phyloP scores from a whole-genome alignment of 495 filamentous ascomycete species.

The Trichoderma parareesei region DNA sequence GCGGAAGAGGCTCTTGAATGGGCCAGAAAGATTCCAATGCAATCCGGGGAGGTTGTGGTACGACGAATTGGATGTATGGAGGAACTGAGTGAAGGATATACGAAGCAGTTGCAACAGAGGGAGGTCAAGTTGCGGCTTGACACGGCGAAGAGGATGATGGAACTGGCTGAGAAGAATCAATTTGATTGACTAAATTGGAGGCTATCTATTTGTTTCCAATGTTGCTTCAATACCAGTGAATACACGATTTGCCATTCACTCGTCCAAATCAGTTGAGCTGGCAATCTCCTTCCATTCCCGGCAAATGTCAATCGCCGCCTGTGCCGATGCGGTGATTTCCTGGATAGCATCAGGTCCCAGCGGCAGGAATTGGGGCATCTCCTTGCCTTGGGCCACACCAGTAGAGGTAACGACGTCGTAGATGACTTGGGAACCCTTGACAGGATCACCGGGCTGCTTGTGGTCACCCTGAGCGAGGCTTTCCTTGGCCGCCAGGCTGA shows the following conservation, averaged over 20 bases:
- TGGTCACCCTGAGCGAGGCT: neutral
- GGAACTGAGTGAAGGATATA: no score
- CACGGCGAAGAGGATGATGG: no score
- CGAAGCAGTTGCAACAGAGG: no score
- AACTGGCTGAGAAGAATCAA: neutral
- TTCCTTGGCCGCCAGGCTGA: neutral
- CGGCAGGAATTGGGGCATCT: neutral
- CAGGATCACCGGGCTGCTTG: conserved; percentile 4
- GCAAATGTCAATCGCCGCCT: neutral
- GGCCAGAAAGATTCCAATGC: no score
- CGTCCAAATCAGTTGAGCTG: neutral
- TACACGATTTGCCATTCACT: no score
- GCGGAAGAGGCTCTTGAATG: no score
- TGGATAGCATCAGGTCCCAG: conserved; percentile 2
- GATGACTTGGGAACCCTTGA: conserved; percentile 2
- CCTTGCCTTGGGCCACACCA: neutral
- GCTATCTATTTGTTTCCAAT: no score
- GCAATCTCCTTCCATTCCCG: neutral
- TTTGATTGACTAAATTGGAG: no score
- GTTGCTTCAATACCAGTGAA: no score
- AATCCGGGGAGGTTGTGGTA: no score
- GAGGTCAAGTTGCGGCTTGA: no score
- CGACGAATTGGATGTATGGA: no score
- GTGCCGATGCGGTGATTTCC: neutral
- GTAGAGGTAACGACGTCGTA: neutral